Conservation (phyloP, 805 yeast species). For the Candida sphagnicola region DNA sequence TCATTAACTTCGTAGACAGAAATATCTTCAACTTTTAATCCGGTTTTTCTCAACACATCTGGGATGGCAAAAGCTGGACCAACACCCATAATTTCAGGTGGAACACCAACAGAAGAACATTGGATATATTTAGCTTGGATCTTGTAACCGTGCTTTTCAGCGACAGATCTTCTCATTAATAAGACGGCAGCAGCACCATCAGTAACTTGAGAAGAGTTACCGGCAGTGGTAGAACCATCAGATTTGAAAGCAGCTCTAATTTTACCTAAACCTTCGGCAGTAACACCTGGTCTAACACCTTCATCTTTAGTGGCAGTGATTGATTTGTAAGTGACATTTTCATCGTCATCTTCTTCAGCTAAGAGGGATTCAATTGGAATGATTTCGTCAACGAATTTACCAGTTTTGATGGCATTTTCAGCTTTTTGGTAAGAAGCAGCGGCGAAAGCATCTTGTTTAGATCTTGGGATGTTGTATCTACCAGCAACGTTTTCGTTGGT, state of each 20-base stretch:
- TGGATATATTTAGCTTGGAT: conserved; percentile 78
- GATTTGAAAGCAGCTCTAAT: conserved; percentile 83
- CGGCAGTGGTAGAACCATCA: conserved; percentile 89
- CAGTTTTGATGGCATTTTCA: conserved; percentile 61
- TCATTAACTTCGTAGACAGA: conserved; percentile 86
- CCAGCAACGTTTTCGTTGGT: conserved; percentile 89
- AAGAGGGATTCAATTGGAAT: conserved; percentile 68
- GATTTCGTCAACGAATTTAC: conserved; percentile 85
- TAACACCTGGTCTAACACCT: conserved; percentile 87
- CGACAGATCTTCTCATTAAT: conserved; percentile 80
- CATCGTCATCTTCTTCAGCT: conserved; percentile 39
- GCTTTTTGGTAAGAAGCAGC: conserved; percentile 86
- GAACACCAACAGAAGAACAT: conserved; percentile 84
- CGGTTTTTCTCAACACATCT: conserved; percentile 58
- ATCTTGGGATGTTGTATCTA: conserved; percentile 60
- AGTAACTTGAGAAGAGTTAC: conserved; percentile 92
- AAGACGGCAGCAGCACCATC: conserved; percentile 95
- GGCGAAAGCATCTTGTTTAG: conserved; percentile 83
- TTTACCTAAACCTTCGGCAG: conserved; percentile 68
- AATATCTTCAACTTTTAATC: conserved; percentile 61
- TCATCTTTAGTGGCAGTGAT: conserved; percentile 71
- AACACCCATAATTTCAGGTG: conserved; percentile 96
- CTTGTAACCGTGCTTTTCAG: conserved; percentile 66
- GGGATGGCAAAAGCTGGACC: conserved; percentile 98
- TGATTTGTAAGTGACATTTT: conserved; percentile 17